Conservation (phyloP, 208 protist species). For the Crithidia expoeki region DNA sequence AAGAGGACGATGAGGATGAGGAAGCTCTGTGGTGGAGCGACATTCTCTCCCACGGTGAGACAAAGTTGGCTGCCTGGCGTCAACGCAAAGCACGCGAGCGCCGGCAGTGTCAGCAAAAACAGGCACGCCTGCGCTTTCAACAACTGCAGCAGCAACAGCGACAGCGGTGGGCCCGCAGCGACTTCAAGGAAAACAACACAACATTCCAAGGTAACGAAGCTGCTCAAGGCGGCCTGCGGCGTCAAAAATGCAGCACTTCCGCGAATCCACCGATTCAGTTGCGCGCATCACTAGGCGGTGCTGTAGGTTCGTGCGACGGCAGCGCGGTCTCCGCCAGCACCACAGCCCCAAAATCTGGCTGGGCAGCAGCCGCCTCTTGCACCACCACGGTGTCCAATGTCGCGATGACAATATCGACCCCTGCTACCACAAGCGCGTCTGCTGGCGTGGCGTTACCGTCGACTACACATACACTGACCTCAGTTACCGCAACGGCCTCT, state of each 20-base stretch:
- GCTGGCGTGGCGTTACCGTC: not conserved
- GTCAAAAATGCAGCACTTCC: not conserved
- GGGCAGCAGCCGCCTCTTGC: not conserved
- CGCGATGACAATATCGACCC: not conserved
- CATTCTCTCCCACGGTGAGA: conserved; percentile 43
- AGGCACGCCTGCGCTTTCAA: conserved; percentile 15
- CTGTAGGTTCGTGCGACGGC: not conserved
- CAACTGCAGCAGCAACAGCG: conserved; percentile 22
- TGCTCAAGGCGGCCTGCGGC: conserved; percentile 3
- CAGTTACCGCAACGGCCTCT: not conserved
- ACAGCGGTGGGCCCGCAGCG: conserved; percentile 7
- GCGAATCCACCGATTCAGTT: not conserved
- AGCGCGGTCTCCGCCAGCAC: conserved; percentile 5
- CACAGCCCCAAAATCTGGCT: not conserved
- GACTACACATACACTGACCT: not conserved
- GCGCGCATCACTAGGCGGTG: not conserved
- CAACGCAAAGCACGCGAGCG: conserved; percentile 23
- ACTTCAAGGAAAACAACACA: not conserved
- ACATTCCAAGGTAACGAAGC: no score
- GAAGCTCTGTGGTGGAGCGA: conserved; percentile 70
- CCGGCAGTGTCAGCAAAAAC: conserved; percentile 18
- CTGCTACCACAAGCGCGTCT: not conserved
- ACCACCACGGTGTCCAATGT: not conserved
- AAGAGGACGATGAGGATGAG: conserved; percentile 27
- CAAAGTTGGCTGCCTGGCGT: conserved; percentile 21